Conservation (phyloP, 139 green algal genomes). For the Zygnema cylindricum region DNA sequence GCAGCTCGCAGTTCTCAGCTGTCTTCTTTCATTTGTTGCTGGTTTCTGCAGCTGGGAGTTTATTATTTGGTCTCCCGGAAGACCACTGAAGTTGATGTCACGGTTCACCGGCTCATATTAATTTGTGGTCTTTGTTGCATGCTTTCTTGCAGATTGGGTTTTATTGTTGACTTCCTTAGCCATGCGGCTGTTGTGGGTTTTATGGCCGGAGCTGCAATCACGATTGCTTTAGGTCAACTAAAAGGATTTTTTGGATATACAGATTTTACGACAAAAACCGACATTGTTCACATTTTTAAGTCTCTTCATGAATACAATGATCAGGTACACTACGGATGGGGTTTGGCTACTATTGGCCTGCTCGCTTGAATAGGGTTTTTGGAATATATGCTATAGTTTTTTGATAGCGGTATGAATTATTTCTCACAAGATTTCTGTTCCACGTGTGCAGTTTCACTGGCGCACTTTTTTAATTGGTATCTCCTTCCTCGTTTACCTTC, state of each 20-base stretch:
- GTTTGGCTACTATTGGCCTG: too few relatives aligned
- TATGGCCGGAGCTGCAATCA: slow-evolving; percentile 58
- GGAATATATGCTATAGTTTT: slow-evolving; percentile 8
- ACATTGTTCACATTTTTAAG: slow-evolving; percentile 45
- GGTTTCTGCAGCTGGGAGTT: too few relatives aligned
- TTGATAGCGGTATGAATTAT: too few relatives aligned
- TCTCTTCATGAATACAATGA: not conserved
- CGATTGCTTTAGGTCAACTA: slow-evolving; percentile 46
- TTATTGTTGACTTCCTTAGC: slow-evolving; percentile 59
- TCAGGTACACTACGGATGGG: slow-evolving; percentile 10
- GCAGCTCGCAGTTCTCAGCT: too few relatives aligned
- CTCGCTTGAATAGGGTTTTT: too few relatives aligned
- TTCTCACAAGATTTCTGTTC: too few relatives aligned
- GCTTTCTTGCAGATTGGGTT: slow-evolving; percentile 43
- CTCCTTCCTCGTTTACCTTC: slow-evolving; percentile 41
- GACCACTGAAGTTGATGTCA: too few relatives aligned
- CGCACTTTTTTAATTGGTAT: slow-evolving; percentile 46
- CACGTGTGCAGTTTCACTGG: slow-evolving; percentile 42
- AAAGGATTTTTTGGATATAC: slow-evolving; percentile 53
- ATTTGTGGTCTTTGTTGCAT: too few relatives aligned
- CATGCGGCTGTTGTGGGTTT: slow-evolving; percentile 57
- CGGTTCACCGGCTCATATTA: too few relatives aligned
- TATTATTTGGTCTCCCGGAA: too few relatives aligned
- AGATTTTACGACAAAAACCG: slow-evolving; percentile 52
- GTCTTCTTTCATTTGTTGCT: too few relatives aligned